Base-by-base conservation (phyloP, 257 asterid genomes). In the Avicennia marina region DNA sequence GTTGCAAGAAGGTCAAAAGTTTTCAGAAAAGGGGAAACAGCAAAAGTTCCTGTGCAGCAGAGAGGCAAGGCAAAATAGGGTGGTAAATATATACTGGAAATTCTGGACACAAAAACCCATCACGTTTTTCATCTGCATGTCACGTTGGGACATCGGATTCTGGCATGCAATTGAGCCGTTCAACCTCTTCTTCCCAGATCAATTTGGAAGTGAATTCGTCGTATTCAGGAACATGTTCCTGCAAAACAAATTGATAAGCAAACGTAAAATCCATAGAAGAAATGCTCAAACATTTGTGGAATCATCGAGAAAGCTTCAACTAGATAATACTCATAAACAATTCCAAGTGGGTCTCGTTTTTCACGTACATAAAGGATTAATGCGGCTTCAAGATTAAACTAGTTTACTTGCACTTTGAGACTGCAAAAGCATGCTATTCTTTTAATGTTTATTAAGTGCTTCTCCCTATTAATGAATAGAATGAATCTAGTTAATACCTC, bases 401-500 rank as follows among this genome's bases (percentile, higher is more conserved):
- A 1, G 8, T 6, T 11, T 4, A 1, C 2, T 10, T 48, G 21
- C 11, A 21, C 16, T 18, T 33, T 33, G 19, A 27, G 19, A 31
- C 24, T n/a, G n/a, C n/a, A n/a, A n/a, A n/a, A n/a, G n/a, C n/a
- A n/a, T n/a, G n/a, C n/a, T n/a, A n/a, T n/a, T n/a, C n/a, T n/a
- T n/a, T n/a, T n/a, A n/a, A n/a, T n/a, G n/a, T n/a, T n/a, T n/a
- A n/a, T n/a, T n/a, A n/a, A n/a, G n/a, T n/a, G n/a, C n/a, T n/a
- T n/a, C n/a, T n/a, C n/a, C n/a, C n/a, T n/a, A n/a, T n/a, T n/a
- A n/a, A n/a, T n/a, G n/a, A n/a, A n/a, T n/a, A n/a, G n/a, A n/a
- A n/a, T n/a, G n/a, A n/a, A n/a, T n/a, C n/a, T n/a, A n/a, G n/a
- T 4, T 17, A 33, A 33, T 62, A 85, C 96, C 96, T 89, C 96